Evolutionary conservation across 2,329 filamentous ascomycete species (phyloP).

Genomic region (Lecanosticta acicola): DNA sequence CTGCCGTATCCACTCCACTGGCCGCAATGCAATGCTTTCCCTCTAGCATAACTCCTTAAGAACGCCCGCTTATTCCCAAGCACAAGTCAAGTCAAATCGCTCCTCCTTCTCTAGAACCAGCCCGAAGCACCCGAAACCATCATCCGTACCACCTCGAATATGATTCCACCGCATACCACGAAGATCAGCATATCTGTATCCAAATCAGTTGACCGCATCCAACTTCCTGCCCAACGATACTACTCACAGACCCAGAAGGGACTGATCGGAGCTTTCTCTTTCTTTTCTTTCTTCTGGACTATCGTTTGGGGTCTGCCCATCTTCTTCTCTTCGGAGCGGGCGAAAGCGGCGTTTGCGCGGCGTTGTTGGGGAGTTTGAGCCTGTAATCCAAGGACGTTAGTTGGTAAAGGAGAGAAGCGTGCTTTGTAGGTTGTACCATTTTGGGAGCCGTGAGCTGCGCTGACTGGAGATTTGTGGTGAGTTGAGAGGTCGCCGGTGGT

Average conservation of each 20-base stretch:
- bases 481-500: no score
- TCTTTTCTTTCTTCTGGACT: conserved; percentile 37
- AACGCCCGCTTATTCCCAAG: background rate
- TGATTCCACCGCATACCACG: conserved; percentile 55
- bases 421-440: background rate
- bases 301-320: conserved; percentile 61
- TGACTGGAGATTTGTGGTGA: no score
- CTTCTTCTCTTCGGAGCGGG: conserved; percentile 63
- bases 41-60: background rate
- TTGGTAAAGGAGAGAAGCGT: no score
- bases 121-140: conserved; percentile 32
- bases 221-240: no score
- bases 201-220: background rate
- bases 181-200: conserved; percentile 57
- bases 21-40: background rate
- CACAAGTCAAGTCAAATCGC: background rate
- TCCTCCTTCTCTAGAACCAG: conserved; percentile 5
- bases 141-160: conserved; percentile 52
- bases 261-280: conserved; percentile 45
- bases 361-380: conserved; percentile 82
- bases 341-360: conserved; percentile 73
- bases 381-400: conserved; percentile 38
- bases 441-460: no score
- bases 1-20: no score
- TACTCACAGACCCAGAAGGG: conserved; percentile 58